Evolutionary conservation across 2,329 filamentous ascomycete species (phyloP), one percentile per base, ranked within the genome.

Genomic region (Scleromitrula shiraiana): DNA sequence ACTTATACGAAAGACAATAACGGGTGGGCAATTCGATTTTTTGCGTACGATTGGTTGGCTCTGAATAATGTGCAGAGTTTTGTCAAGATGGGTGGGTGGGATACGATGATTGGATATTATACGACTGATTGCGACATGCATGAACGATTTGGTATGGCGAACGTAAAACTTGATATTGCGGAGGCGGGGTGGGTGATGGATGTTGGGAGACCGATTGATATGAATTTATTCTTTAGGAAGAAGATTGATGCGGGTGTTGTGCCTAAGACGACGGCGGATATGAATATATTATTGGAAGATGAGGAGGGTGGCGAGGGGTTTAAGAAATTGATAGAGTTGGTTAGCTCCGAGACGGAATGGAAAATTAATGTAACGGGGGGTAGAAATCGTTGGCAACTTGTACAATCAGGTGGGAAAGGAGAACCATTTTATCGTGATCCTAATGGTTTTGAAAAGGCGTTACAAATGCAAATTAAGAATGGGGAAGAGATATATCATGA

Each of bases 81-180:
- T 56, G 30, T 52, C 2, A 68, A 52, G 8, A 17, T 55, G 7
- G 68, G 75, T 15, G 72, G 68, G 0, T 80, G 76, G 75, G 77
- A 80, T 55, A 70, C 70, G 1, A 64, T 74, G 50, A 76, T 80
- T 22, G 70, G 74, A 0, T 78, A 72, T 56, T 78, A 78, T 59
- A 67, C 71, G 44, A 73, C 70, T 27, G 75, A 79, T 55, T 79
- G 75, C 60, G 75, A 77, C 56, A 70, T 74, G 64, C 71, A 76
- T 55, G 61, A 63, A 12, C 66, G 73, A 2, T 54, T 76, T 62
- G 59, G 14, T 65, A 64, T 12, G 71, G 67, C 17, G 62, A 70
- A 30, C 62, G 74, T 42, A 67, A 65, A 15, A 15, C 68, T 67
- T 46, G 53, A 57, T 7, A 67, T 72, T 32, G 63, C 55, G 1